phyloP scores from a whole-genome alignment of 2,329 filamentous ascomycete species.

The Keithomyces neogunnii region DNA sequence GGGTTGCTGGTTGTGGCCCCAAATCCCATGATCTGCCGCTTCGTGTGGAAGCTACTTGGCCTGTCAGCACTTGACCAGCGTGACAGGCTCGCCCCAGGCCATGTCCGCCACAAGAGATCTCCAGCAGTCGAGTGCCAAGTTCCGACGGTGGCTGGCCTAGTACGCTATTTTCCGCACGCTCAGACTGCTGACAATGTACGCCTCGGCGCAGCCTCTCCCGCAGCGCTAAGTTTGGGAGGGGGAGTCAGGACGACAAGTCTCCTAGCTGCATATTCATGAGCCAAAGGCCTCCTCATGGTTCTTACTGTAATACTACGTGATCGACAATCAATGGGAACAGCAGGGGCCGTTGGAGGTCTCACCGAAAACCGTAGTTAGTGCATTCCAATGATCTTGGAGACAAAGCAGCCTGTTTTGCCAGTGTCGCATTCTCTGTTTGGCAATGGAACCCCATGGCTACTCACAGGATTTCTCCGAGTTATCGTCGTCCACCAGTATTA shows the following conservation, averaged over 20 bases:
- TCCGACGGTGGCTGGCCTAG: slow-evolving; percentile 3
- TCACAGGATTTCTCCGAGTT: too few species aligned
- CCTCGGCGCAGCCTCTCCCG: slow-evolving; percentile 7
- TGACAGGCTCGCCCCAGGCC: not conserved
- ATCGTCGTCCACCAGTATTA: too few species aligned
- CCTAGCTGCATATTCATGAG: not conserved
- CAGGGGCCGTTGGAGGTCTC: too few species aligned
- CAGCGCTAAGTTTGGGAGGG: not conserved
- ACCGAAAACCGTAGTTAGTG: too few species aligned
- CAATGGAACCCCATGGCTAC: too few species aligned
- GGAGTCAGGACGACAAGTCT: not conserved
- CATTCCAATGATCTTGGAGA: too few species aligned
- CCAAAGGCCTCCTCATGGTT: not conserved
- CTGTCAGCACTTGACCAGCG: not conserved
- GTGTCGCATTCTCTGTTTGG: too few species aligned
- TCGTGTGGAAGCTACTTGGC: not conserved
- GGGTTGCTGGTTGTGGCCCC: not conserved
- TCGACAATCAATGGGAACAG: too few species aligned
- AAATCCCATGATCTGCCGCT: not conserved
- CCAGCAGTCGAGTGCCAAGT: not conserved
- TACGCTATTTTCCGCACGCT: slow-evolving; percentile 5
- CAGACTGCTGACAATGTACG: slow-evolving; percentile 2
- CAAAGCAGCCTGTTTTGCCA: too few species aligned
- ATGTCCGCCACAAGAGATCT: not conserved
- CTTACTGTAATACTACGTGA: not conserved